These are phyloP conservation scores for Hepatocystis sp. DNA, from an alignment of 169 alveolate genomes.

Conservation along the genomic window DNA sequence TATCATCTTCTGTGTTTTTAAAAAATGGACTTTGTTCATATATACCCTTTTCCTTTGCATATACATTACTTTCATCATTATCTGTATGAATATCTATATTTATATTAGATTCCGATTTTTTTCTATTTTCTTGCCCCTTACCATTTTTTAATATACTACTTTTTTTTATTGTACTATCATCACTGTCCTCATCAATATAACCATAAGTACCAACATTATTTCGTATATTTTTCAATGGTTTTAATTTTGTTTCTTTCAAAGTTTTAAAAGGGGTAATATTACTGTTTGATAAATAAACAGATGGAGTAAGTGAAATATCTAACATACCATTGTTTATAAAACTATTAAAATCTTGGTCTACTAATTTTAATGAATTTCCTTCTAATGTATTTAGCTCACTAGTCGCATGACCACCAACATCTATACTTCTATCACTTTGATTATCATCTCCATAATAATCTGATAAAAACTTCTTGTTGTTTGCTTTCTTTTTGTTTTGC, in stretches of 20 bases:
- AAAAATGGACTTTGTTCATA: constrained; percentile 2
- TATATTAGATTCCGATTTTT: not conserved
- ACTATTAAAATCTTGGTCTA: constrained; percentile 33
- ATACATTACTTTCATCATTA: not conserved
- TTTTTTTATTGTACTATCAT: not conserved
- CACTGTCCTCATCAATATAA: not conserved
- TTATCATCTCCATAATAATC: constrained; percentile 1
- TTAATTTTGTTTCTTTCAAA: constrained; percentile 7
- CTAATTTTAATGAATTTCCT: constrained; percentile 12
- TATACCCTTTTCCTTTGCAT: not conserved
- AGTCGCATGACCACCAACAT: not conserved
- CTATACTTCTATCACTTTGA: constrained; percentile 6
- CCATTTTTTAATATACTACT: not conserved
- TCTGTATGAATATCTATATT: constrained; percentile 6
- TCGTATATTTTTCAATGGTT: constrained; percentile 1
- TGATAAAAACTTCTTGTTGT: constrained; percentile 4
- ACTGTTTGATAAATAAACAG: constrained; percentile 13
- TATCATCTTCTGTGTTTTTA: too few relatives aligned
- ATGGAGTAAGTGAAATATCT: constrained; percentile 22
- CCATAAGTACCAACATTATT: not conserved
- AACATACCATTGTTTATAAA: constrained; percentile 25
- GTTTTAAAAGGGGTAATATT: constrained; percentile 1
- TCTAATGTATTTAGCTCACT: not conserved
- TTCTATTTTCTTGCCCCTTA: too few relatives aligned
- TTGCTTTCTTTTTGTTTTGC: not conserved